Percentiles rank a stretch among this genome's conserved stretches.
Conservation (phyloP, 352 stramenopile species). For the Peronosclerospora sorghi region DNA sequence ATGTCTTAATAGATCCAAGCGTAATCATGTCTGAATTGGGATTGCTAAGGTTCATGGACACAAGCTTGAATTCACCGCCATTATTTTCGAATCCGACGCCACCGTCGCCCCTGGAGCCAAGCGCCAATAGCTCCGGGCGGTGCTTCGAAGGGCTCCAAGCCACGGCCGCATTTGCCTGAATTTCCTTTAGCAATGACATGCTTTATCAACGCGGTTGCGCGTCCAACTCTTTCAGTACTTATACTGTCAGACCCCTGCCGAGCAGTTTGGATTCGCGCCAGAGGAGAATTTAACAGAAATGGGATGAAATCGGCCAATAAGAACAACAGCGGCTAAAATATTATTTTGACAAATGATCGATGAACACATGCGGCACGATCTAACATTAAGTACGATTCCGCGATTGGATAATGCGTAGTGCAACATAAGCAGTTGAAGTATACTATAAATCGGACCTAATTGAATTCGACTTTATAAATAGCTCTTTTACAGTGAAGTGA, state of each 20-base stretch:
- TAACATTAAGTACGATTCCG: too few relatives aligned
- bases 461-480: too few relatives aligned
- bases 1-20: conserved; percentile 84
- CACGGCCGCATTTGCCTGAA: conserved; percentile 81
- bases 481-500: too few relatives aligned
- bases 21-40: conserved; percentile 54
- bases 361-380: too few relatives aligned
- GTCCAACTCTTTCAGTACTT: too few relatives aligned
- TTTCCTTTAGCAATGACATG: conserved; percentile 88
- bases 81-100: conserved; percentile 96
- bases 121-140: conserved; percentile 67
- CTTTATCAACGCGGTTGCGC: background rate
- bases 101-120: conserved; percentile 90
- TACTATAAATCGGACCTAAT: too few relatives aligned
- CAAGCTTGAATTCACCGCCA: conserved; percentile 93
- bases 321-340: too few relatives aligned
- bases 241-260: too few relatives aligned
- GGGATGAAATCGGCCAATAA: too few relatives aligned
- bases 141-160: conserved; percentile 81
- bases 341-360: background rate
- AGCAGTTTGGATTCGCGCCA: too few relatives aligned
- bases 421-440: conserved; percentile 12
- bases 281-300: too few relatives aligned
- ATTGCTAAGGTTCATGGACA: conserved; percentile 87
- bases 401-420: background rate